Percentiles rank a stretch among this genome's conserved stretches.
phyloP scores from a whole-genome alignment of 805 yeast genomes.

The Yarrowia sp. region DNA sequence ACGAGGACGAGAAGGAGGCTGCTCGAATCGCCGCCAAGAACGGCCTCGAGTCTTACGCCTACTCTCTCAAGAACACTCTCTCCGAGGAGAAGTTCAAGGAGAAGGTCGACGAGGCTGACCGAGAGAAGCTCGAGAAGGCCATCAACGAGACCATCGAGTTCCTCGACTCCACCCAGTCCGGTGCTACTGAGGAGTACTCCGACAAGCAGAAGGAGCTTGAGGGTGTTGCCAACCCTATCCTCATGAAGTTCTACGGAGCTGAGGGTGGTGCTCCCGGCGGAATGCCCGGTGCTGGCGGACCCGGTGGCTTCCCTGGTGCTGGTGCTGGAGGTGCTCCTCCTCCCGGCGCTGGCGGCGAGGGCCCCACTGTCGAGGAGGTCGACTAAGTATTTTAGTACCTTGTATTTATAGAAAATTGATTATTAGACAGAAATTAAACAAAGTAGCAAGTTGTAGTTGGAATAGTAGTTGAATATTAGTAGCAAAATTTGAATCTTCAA shows the following conservation, averaged over 20 bases:
- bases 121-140: constrained; percentile 68
- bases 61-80: constrained; percentile 83
- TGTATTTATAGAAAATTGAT: constrained; percentile 25
- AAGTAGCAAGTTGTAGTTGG: background rate
- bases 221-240: constrained; percentile 91
- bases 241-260: constrained; percentile 94
- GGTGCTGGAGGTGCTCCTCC: constrained; percentile 64
- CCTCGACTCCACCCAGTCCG: constrained; percentile 93
- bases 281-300: constrained; percentile 64
- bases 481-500: no score
- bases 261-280: constrained; percentile 77
- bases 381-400: constrained; percentile 31
- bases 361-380: constrained; percentile 61
- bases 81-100: constrained; percentile 74
- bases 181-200: constrained; percentile 84
- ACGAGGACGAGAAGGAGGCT: constrained; percentile 94
- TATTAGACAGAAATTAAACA: background rate
- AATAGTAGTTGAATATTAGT: background rate
- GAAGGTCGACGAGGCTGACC: constrained; percentile 67
- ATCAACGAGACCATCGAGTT: constrained; percentile 83
- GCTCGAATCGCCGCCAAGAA: constrained; percentile 90
- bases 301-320: constrained; percentile 55
- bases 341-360: constrained; percentile 48
- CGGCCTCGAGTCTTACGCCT: constrained; percentile 92
- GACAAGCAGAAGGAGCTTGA: constrained; percentile 96